Conservation (phyloP, 768 basidiomycete genomes). For the Kwoniella sp. region DNA sequence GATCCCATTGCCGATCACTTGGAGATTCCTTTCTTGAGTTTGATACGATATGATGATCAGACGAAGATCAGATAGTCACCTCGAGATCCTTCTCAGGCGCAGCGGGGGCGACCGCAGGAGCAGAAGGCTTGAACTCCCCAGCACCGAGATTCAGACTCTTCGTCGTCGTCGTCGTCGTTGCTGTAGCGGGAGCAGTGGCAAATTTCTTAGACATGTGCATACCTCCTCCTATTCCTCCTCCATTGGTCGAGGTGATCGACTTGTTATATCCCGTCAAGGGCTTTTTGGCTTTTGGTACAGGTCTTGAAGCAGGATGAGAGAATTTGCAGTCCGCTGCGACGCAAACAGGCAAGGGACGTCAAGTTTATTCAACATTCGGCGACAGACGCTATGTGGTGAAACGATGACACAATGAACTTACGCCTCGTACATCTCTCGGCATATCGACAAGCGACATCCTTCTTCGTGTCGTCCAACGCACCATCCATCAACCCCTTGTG, state of each 20-base stretch:
- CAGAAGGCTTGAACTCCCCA: conserved; percentile 34
- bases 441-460: conserved; percentile 68
- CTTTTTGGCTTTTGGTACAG: conserved; percentile 31
- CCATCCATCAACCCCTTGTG: conserved; percentile 47
- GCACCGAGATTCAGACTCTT: conserved; percentile 34
- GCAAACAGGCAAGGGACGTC: no score
- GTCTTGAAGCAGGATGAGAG: conserved; percentile 72
- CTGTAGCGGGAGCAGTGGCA: conserved; percentile 12
- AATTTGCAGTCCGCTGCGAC: conserved; percentile 82
- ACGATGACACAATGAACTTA: no score
- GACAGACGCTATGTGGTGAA: no score
- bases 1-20: no score
- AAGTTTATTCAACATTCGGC: not conserved
- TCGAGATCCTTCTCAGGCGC: conserved; percentile 14
- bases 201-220: conserved; percentile 49
- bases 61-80: conserved; percentile 30
- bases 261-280: conserved; percentile 12
- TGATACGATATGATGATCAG: no score
- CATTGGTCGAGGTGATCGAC: conserved; percentile 7
- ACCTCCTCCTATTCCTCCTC: conserved; percentile 26
- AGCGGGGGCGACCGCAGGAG: not conserved
- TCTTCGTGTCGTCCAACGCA: conserved; percentile 39
- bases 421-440: conserved; percentile 78
- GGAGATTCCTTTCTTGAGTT: no score
- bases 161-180: not conserved